A percentile compares a stretch with the other conserved stretches of the same genome.
phyloP scores from a whole-genome alignment of 768 basidiomycete species.

The Punctularia strigosozonata region DNA sequence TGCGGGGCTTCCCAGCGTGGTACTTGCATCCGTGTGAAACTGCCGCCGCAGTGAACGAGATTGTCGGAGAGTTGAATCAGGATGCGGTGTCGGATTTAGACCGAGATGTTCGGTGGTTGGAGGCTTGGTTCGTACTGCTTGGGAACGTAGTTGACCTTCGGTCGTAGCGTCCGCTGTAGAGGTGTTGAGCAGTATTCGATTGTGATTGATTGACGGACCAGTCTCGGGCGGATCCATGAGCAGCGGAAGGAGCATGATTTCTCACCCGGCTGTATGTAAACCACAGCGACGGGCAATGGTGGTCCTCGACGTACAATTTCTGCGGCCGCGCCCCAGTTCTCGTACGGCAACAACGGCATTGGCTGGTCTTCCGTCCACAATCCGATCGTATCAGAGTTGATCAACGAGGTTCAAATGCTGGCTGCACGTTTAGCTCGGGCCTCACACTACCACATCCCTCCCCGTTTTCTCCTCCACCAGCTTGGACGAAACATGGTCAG shows the following conservation, averaged over 20 bases:
- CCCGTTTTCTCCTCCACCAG: slow-evolving; percentile 21
- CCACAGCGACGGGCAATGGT: too few species aligned
- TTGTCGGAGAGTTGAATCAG: slow-evolving; percentile 38
- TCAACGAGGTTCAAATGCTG: slow-evolving; percentile 12
- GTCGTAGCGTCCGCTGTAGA: slow-evolving; percentile 3
- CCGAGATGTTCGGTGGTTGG: slow-evolving; percentile 39
- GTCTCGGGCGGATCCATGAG: too few species aligned
- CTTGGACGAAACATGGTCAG: too few species aligned
- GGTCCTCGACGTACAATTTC: too few species aligned
- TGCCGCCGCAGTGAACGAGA: slow-evolving; percentile 49
- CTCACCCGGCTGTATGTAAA: slow-evolving; percentile 3
- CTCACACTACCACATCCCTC: slow-evolving; percentile 24
- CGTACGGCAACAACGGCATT: too few species aligned
- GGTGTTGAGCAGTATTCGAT: neutral
- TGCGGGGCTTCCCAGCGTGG: slow-evolving; percentile 64
- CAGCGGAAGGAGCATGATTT: too few species aligned
- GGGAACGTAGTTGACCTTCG: slow-evolving; percentile 49
- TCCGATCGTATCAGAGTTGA: too few species aligned
- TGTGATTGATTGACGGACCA: too few species aligned
- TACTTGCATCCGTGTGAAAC: slow-evolving; percentile 85
- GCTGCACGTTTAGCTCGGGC: slow-evolving; percentile 9
- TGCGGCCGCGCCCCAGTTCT: too few species aligned
- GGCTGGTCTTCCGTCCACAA: too few species aligned
- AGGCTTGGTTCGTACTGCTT: slow-evolving; percentile 72
- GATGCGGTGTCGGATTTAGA: slow-evolving; percentile 20